Conservation (phyloP, 1,284 basidiomycete species). For the Apiotrichum domesticum region DNA sequence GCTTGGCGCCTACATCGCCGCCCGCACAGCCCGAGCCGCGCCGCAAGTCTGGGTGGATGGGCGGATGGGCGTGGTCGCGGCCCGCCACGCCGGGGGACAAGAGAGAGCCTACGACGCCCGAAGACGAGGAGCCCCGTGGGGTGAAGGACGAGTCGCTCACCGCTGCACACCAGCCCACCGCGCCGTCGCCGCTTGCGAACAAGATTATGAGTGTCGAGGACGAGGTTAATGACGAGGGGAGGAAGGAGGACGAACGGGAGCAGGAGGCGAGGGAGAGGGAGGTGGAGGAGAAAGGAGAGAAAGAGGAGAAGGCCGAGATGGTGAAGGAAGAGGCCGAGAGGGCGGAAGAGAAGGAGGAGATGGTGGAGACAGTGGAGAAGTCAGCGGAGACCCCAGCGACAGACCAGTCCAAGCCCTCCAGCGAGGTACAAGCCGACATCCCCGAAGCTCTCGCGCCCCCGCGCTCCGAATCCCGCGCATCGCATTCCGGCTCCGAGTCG, state of each 20-base stretch:
- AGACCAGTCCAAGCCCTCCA: no score
- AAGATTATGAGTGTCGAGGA: no score
- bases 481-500: slow-evolving; percentile 1
- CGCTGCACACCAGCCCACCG: not conserved
- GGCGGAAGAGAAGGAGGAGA: not conserved
- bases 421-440: no score
- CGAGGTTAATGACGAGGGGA: no score
- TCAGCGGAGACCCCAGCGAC: no score
- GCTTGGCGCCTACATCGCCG: not conserved
- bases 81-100: not conserved
- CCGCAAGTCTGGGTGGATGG: slow-evolving; percentile 16
- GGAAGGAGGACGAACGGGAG: no score
- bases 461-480: not conserved
- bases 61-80: not conserved
- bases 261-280: not conserved
- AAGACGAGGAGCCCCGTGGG: not conserved
- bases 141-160: not conserved
- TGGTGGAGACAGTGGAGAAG: not conserved
- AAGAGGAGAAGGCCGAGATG: not conserved
- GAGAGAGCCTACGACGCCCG: not conserved
- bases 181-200: not conserved
- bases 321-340: not conserved
- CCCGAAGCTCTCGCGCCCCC: no score
- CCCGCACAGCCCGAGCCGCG: slow-evolving; percentile 10
- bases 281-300: not conserved